Percentiles rank a stretch among this genome's conserved stretches.
phyloP scores from a whole-genome alignment of 495 filamentous ascomycete species.

The Pyrenopolyporus hunteri region DNA sequence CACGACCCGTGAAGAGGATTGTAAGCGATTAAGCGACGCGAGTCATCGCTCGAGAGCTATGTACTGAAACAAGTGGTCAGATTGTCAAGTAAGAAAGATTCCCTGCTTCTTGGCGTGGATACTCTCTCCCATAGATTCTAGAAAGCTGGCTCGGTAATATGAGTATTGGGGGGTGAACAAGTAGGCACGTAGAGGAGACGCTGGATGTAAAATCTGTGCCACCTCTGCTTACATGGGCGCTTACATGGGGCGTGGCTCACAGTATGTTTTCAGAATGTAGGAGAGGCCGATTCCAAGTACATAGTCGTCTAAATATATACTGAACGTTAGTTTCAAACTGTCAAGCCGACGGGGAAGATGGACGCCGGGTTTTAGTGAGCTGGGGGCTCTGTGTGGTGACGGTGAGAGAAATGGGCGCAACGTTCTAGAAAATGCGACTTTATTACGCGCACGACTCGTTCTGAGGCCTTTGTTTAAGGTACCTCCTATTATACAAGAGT shows the following conservation, averaged over 20 bases:
- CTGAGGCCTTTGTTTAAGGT: no score
- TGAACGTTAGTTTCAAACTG: constrained; percentile 17
- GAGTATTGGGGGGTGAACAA: not conserved
- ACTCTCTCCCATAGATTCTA: constrained; percentile 1
- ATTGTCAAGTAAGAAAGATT: constrained; percentile 8
- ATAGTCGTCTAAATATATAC: not conserved
- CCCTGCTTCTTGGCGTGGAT: constrained; percentile 17
- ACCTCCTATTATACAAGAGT: no score
- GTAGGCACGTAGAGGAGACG: no score
- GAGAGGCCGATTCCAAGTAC: constrained; percentile 1
- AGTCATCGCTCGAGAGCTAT: not conserved
- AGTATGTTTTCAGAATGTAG: not conserved
- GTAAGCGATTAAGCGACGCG: not conserved
- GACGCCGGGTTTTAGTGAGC: constrained; percentile 18
- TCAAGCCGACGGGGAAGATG: constrained; percentile 25
- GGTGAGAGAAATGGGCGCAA: constrained; percentile 9
- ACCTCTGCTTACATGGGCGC: no score
- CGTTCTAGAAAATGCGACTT: constrained; percentile 20
- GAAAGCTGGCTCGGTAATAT: constrained; percentile 15
- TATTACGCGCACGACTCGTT: no score
- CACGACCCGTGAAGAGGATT: constrained; percentile 8
- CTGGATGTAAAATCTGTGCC: not conserved
- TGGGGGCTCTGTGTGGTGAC: constrained; percentile 11
- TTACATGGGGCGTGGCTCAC: no score
- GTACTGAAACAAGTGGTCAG: constrained; percentile 22